Conservation (phyloP, 306 rosid genomes). For the Luffa acutangula region DNA sequence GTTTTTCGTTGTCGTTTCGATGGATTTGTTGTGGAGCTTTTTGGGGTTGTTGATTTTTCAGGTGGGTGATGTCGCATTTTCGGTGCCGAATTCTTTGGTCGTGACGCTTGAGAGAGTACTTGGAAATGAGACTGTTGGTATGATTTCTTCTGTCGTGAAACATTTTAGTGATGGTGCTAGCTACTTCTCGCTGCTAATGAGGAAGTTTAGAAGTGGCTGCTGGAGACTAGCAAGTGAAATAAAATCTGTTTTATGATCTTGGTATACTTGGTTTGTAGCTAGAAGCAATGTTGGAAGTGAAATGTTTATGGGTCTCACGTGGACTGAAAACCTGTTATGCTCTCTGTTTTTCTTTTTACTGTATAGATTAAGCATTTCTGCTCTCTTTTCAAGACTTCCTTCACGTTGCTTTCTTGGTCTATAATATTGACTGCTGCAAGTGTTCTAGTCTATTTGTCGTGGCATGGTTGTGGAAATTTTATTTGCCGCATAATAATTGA, state of each 20-base stretch:
- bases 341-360: not conserved
- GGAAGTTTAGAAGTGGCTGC: not conserved
- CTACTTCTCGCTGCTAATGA: not conserved
- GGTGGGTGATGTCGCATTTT: slow-evolving; percentile 89
- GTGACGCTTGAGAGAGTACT: slow-evolving; percentile 89
- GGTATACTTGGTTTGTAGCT: not conserved
- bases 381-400: not conserved
- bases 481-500: not conserved
- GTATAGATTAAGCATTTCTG: not conserved
- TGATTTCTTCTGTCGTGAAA: slow-evolving; percentile 4
- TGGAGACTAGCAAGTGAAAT: not conserved
- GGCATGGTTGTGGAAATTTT: not conserved
- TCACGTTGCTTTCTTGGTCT: not conserved
- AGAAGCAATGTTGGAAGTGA: not conserved
- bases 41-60: slow-evolving; percentile 20
- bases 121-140: slow-evolving; percentile 92
- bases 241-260: not conserved
- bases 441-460: not conserved
- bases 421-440: not conserved
- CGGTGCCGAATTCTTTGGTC: slow-evolving; percentile 74
- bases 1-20: slow-evolving; percentile 15
- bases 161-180: not conserved
- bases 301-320: not conserved
- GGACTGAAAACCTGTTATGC: not conserved
- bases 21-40: slow-evolving; percentile 28